phyloP scores from a whole-genome alignment of 306 rosid genomes.

The Vigna mungo region DNA sequence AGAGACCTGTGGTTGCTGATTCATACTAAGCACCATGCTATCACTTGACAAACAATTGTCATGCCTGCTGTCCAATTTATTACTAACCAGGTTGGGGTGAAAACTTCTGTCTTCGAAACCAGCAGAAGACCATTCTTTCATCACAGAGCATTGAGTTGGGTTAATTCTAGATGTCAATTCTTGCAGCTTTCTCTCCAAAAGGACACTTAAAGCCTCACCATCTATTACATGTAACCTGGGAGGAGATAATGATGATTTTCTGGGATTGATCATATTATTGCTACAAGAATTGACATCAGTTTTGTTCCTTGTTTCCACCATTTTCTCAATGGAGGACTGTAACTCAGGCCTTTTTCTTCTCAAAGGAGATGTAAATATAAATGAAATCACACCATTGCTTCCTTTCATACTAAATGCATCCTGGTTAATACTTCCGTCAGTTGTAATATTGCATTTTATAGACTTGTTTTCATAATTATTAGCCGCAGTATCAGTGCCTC shows the following conservation, averaged over 20 bases:
- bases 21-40: constrained; percentile 37
- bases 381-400: constrained; percentile 77
- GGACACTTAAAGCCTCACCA: constrained; percentile 72
- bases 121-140: constrained; percentile 48
- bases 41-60: constrained; percentile 45
- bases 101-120: constrained; percentile 48
- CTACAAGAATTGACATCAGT: constrained; percentile 50
- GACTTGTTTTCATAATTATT: constrained; percentile 53
- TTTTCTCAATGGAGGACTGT: constrained; percentile 48
- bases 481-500: constrained; percentile 42
- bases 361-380: constrained; percentile 87
- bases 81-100: not conserved
- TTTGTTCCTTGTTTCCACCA: constrained; percentile 47
- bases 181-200: constrained; percentile 87
- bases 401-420: constrained; percentile 59
- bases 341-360: constrained; percentile 58
- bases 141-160: constrained; percentile 48
- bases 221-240: constrained; percentile 56
- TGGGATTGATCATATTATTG: constrained; percentile 46
- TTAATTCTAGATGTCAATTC: constrained; percentile 73
- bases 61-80: constrained; percentile 34
- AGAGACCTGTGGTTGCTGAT: constrained; percentile 62
- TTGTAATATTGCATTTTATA: constrained; percentile 63
- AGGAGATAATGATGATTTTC: constrained; percentile 53
- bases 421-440: constrained; percentile 52